Evolutionary conservation across 2,329 filamentous ascomycete species (phyloP).

Genomic region (Clarireedia homoeocarpa): DNA sequence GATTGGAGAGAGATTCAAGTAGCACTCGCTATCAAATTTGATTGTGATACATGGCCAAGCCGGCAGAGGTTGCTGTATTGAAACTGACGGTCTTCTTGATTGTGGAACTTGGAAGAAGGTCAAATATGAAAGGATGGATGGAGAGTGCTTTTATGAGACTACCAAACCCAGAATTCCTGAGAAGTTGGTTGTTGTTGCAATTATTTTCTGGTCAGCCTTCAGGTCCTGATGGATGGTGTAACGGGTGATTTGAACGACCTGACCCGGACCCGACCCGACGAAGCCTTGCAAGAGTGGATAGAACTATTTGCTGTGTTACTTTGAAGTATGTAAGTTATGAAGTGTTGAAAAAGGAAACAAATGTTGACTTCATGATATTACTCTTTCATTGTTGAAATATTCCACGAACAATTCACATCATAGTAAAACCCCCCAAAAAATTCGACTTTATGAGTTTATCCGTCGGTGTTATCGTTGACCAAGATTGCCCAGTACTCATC

Average conservation of each 20-base stretch:
- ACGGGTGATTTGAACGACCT: background rate
- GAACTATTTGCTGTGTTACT: background rate
- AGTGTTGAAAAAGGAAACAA: background rate
- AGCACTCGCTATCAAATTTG: background rate
- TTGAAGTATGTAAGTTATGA: background rate
- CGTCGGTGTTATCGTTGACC: no score
- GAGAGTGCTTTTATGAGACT: background rate
- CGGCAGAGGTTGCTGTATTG: background rate
- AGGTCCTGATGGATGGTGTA: no score
- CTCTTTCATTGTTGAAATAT: no score
- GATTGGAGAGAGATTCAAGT: background rate
- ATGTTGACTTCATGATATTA: background rate
- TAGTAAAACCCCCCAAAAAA: no score
- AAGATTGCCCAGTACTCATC: no score
- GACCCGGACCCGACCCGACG: background rate
- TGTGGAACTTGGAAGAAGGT: background rate
- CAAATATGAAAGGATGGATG: background rate
- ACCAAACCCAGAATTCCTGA: background rate
- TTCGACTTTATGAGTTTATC: no score
- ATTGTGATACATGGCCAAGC: background rate
- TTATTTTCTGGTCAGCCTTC: background rate
- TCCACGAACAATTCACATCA: no score
- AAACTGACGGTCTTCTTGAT: background rate
- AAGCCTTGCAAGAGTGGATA: constrained; percentile 2
- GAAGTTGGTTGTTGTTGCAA: background rate